These are phyloP conservation scores for Sarocladium brachiariae DNA, from an alignment of 2,329 filamentous ascomycete genomes.

Conservation along the genomic window DNA sequence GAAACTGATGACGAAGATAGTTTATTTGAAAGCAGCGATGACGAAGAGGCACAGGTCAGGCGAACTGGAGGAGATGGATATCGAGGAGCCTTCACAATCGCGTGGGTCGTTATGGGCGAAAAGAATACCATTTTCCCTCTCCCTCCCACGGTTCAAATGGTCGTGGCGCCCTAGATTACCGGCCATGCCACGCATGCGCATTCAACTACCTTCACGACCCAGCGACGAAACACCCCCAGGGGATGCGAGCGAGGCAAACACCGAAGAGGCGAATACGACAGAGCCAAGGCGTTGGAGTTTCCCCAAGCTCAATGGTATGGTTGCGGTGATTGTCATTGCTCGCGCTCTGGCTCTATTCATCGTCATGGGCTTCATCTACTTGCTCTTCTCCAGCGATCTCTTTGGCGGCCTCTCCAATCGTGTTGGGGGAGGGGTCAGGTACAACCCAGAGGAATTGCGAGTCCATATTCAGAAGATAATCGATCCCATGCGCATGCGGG, in stretches of 20 bases:
- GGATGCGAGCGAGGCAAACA: constrained; percentile 16
- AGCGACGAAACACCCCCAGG: constrained; percentile 13
- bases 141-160: constrained; percentile 49
- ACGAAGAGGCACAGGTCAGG: constrained; percentile 61
- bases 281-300: constrained; percentile 20
- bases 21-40: constrained; percentile 41
- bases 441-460: constrained; percentile 77
- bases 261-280: constrained; percentile 20
- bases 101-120: constrained; percentile 46
- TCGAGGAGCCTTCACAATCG: constrained; percentile 52
- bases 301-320: constrained; percentile 35
- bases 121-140: constrained; percentile 45
- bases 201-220: constrained; percentile 32
- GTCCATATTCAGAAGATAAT: constrained; percentile 67
- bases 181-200: constrained; percentile 35
- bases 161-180: constrained; percentile 48
- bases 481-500: constrained; percentile 61
- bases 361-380: constrained; percentile 71
- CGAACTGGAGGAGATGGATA: constrained; percentile 86
- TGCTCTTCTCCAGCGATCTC: constrained; percentile 79
- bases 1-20: constrained; percentile 65
- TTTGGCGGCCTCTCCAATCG: constrained; percentile 60
- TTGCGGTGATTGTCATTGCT: constrained; percentile 56
- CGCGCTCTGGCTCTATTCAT: constrained; percentile 69
- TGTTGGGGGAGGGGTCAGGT: constrained; percentile 59